Evolutionary conservation across 2,329 filamentous ascomycete species (phyloP), one percentile per base, ranked within the genome.

Genomic region (Penicillium griseofulvum): DNA sequence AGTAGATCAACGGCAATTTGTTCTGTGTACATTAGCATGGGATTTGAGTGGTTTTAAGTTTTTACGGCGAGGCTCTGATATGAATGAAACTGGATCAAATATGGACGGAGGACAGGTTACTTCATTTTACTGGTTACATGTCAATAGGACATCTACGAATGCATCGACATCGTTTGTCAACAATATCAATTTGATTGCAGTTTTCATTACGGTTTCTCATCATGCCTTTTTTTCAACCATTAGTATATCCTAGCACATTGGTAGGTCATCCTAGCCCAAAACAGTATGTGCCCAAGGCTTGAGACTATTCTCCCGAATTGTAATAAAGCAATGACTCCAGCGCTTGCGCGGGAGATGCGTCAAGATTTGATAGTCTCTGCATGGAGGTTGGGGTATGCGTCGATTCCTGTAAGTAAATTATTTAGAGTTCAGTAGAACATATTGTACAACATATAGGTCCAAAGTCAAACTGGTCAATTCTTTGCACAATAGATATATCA

Each of bases 201-300:
- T 19, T 52, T 50, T 45, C n/a, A 54, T 43, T 43, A 50, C 12
- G 19, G 26, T 45, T 45, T 39, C 44, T 42, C 17, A 17, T 31
- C 29, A 49, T 14, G 10, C 10, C 38, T 11, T 19, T 36, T 11
- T 31, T 19, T 8, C 17, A 16, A 10, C 5, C 37, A 8, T 19
- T 24, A 24, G 12, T 14, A 63, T 88, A 88, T 1, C 68, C 75
- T 69, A 79, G 68, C 10, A 89, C 81, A 12, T 76, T 77, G 8
- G 80, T 73, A 0, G 79, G 79, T 65, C 89, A 72, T 44, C 78
- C 59, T 80, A 76, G 2, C 77, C 81, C 52, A 87, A 77, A 42
- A 81, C 76, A 4, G 83, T 84, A 71, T 90, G 87, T 11, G 81
- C 82, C 87, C 87, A 91, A 0, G 87, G 87, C 76, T 91, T 91